Conservation (phyloP, 2,329 filamentous ascomycete species). For the Hortaea werneckii region DNA sequence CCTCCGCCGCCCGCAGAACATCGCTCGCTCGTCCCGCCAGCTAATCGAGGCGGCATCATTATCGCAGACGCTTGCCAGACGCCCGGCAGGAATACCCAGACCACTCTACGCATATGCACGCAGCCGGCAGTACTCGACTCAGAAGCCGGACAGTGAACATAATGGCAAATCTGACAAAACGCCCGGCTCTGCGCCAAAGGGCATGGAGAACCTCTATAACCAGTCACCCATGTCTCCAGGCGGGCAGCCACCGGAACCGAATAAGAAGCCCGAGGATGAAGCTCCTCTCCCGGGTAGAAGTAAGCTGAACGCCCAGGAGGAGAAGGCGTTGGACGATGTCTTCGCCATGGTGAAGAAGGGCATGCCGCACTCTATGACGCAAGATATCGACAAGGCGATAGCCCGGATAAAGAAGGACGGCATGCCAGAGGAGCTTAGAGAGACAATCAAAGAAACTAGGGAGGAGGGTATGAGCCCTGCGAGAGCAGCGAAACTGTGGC, state of each 20-base stretch:
- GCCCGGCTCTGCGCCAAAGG: conserved; percentile 28
- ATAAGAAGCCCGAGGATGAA: conserved; percentile 27
- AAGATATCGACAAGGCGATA: conserved; percentile 51
- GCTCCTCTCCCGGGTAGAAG: conserved; percentile 23
- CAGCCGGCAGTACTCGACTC: conserved; percentile 34
- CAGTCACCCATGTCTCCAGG: conserved; percentile 30
- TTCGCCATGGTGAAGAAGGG: conserved; percentile 47
- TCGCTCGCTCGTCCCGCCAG: conserved; percentile 25
- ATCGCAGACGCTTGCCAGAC: conserved; percentile 24
- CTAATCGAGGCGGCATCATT: conserved; percentile 23
- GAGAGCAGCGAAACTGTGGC: conserved; percentile 52
- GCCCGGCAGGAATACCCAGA: conserved; percentile 32
- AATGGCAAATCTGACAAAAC: conserved; percentile 24
- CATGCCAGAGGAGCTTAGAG: conserved; percentile 57
- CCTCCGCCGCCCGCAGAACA: conserved; percentile 25
- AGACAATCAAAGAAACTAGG: conserved; percentile 49
- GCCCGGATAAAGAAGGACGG: conserved; percentile 56
- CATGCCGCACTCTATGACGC: conserved; percentile 52
- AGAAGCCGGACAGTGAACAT: conserved; percentile 32
- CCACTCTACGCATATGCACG: conserved; percentile 35
- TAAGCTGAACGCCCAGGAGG: conserved; percentile 45
- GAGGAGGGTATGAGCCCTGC: conserved; percentile 47
- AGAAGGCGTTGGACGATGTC: conserved; percentile 47
- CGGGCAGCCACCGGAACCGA: conserved; percentile 14
- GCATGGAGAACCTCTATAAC: conserved; percentile 38